Conservation (phyloP, 2,329 filamentous ascomycete species). For the Colletotrichum echinochloae region DNA sequence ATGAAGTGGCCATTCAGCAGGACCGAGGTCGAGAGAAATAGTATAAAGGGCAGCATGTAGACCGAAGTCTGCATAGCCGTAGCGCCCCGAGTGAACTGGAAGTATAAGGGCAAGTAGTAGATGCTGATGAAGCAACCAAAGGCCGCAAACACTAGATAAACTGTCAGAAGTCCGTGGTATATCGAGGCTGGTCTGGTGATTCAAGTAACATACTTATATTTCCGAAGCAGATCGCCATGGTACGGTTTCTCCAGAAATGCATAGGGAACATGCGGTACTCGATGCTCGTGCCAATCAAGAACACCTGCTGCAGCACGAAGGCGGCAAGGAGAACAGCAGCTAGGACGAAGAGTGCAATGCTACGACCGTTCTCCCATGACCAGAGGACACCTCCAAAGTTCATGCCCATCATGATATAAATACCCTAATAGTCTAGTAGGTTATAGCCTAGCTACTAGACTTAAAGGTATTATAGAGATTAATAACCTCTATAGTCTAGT, state of each 20-base stretch:
- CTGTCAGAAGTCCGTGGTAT: constrained; percentile 33
- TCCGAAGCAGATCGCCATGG: constrained; percentile 57
- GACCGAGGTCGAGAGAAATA: constrained; percentile 53
- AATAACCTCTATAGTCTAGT: too few relatives aligned
- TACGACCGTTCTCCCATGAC: constrained; percentile 57
- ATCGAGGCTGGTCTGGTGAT: constrained; percentile 49
- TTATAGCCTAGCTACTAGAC: too few relatives aligned
- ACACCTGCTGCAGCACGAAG: constrained; percentile 60
- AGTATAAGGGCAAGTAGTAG: constrained; percentile 65
- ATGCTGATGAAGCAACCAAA: constrained; percentile 47
- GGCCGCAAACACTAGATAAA: constrained; percentile 44
- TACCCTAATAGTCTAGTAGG: too few relatives aligned
- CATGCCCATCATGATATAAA: constrained; percentile 62
- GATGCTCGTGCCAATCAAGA: constrained; percentile 42
- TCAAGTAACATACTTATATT: constrained; percentile 47
- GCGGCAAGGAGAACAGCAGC: constrained; percentile 54
- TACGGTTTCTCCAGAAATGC: constrained; percentile 55
- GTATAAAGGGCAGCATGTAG: constrained; percentile 54
- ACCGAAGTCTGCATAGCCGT: constrained; percentile 53
- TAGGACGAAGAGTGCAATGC: constrained; percentile 59
- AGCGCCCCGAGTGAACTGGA: constrained; percentile 60
- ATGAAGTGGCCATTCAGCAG: constrained; percentile 53
- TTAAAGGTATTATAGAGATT: too few relatives aligned
- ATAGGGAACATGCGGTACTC: constrained; percentile 57
- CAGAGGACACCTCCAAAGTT: constrained; percentile 61